A percentile compares a stretch with the other conserved stretches of the same genome.
phyloP scores from a whole-genome alignment of 306 rosid species.

The Begonia loranthoides region DNA sequence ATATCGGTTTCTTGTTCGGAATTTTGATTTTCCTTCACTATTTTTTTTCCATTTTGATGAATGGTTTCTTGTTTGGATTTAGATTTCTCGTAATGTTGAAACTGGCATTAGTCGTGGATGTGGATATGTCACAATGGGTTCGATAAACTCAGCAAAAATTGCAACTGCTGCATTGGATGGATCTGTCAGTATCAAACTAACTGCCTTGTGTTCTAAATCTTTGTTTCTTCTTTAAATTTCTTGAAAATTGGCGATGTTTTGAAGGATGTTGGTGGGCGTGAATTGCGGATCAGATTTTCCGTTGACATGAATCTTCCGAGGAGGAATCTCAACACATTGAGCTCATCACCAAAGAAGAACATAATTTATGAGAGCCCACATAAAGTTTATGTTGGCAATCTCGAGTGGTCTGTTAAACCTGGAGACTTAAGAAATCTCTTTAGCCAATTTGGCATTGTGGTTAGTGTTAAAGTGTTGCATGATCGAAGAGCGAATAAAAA shows the following conservation, averaged over 20 bases:
- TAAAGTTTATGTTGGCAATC: conserved; percentile 54
- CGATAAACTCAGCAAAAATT: conserved; percentile 29
- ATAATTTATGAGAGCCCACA: conserved; percentile 45
- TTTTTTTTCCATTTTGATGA: not conserved
- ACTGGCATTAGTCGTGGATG: conserved; percentile 42
- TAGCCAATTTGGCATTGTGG: conserved; percentile 40
- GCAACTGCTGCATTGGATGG: conserved; percentile 44
- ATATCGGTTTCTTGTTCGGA: not conserved
- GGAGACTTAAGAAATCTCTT: conserved; percentile 34
- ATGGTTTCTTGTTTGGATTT: not conserved
- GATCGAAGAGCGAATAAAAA: conserved; percentile 30
- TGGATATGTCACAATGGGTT: conserved; percentile 39
- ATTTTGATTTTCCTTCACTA: not conserved
- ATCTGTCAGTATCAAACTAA: conserved; percentile 26
- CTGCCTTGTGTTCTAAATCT: not conserved
- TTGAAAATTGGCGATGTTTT: conserved; percentile 3
- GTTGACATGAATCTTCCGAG: conserved; percentile 18
- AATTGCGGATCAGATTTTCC: conserved; percentile 43
- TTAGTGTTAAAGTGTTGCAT: conserved; percentile 38
- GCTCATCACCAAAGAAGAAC: conserved; percentile 22
- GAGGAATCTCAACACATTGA: conserved; percentile 23
- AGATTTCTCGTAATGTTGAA: conserved; percentile 23
- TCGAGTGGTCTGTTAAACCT: conserved; percentile 28
- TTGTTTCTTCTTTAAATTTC: not conserved
- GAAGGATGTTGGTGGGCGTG: conserved; percentile 50